Evolutionary conservation across 495 filamentous ascomycete species (phyloP).

Genomic region (Haplographium delicatum): DNA sequence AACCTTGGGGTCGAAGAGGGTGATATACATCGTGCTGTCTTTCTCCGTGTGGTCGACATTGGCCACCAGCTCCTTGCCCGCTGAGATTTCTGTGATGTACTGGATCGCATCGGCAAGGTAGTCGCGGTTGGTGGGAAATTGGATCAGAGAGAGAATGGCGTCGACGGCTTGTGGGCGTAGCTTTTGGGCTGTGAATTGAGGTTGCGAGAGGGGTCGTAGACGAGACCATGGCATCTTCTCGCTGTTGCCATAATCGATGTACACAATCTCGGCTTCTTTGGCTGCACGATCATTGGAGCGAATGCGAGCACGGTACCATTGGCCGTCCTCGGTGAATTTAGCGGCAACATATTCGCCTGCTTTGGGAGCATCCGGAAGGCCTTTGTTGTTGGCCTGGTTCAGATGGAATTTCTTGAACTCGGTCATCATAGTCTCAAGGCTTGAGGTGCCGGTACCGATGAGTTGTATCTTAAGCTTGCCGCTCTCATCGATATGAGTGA

Average conservation of each 20-base stretch:
- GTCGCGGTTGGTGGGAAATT: conserved; percentile 71
- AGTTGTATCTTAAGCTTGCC: conserved; percentile 83
- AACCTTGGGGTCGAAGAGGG: conserved; percentile 69
- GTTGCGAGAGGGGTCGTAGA: conserved; percentile 70
- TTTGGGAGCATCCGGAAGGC: conserved; percentile 75
- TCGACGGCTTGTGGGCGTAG: conserved; percentile 84
- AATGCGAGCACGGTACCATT: conserved; percentile 92
- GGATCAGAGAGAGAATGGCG: conserved; percentile 79
- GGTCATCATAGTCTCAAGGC: conserved; percentile 79
- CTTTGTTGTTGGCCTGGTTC: conserved; percentile 62
- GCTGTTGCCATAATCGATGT: conserved; percentile 94
- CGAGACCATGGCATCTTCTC: conserved; percentile 79
- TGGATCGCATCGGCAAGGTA: conserved; percentile 75
- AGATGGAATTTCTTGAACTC: conserved; percentile 84
- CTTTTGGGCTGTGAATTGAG: conserved; percentile 72
- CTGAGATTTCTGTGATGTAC: conserved; percentile 62
- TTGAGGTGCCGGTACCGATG: conserved; percentile 73
- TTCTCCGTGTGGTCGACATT: conserved; percentile 75
- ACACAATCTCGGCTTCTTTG: conserved; percentile 83
- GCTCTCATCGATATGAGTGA: conserved; percentile 78
- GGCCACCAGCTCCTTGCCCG: conserved; percentile 70
- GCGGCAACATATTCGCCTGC: conserved; percentile 87
- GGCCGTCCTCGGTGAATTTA: conserved; percentile 75
- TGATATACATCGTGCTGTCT: conserved; percentile 76
- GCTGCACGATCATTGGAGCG: conserved; percentile 86